Conservation (phyloP, 768 basidiomycete genomes). For the Pulveroboletus sp. region DNA sequence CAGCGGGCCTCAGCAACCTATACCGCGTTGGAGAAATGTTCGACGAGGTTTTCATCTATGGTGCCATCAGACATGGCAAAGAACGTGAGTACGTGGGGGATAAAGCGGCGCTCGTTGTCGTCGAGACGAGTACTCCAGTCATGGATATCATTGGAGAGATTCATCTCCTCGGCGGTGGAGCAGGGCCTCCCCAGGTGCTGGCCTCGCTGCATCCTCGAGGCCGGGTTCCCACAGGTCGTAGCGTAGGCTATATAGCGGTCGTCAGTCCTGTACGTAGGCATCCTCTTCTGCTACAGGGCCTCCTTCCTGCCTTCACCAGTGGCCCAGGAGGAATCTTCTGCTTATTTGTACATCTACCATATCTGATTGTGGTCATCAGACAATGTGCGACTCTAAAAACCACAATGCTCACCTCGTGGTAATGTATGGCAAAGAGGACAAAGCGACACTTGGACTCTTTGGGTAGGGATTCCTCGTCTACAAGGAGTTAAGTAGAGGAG, state of each 20-base stretch:
- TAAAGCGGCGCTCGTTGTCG: slow-evolving; percentile 80
- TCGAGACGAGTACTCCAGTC: slow-evolving; percentile 87
- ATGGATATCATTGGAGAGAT: slow-evolving; percentile 78
- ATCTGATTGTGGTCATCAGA: slow-evolving; percentile 71
- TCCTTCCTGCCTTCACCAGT: too few relatives aligned
- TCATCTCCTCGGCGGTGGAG: slow-evolving; percentile 91
- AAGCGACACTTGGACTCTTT: slow-evolving; percentile 77
- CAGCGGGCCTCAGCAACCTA: slow-evolving; percentile 91
- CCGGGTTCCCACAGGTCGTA: too few relatives aligned
- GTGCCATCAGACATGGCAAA: slow-evolving; percentile 97
- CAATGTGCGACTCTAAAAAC: too few relatives aligned
- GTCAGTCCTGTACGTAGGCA: too few relatives aligned
- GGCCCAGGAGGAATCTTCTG: slow-evolving; percentile 93
- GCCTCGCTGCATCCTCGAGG: too few relatives aligned
- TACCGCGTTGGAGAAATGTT: slow-evolving; percentile 91
- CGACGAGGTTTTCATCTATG: slow-evolving; percentile 93
- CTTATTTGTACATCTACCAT: slow-evolving; percentile 95
- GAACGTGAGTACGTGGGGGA: slow-evolving; percentile 92
- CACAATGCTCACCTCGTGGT: slow-evolving; percentile 63
- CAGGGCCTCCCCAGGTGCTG: too few relatives aligned
- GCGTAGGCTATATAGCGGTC: too few relatives aligned
- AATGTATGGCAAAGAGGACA: slow-evolving; percentile 92
- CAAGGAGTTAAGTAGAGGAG: neutral
- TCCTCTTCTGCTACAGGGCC: too few relatives aligned
- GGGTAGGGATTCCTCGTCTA: slow-evolving; percentile 78